Evolutionary conservation across 441 rosid genomes (phyloP), one percentile per base, ranked within the genome.

Genomic region (Eruca vesicaria): DNA sequence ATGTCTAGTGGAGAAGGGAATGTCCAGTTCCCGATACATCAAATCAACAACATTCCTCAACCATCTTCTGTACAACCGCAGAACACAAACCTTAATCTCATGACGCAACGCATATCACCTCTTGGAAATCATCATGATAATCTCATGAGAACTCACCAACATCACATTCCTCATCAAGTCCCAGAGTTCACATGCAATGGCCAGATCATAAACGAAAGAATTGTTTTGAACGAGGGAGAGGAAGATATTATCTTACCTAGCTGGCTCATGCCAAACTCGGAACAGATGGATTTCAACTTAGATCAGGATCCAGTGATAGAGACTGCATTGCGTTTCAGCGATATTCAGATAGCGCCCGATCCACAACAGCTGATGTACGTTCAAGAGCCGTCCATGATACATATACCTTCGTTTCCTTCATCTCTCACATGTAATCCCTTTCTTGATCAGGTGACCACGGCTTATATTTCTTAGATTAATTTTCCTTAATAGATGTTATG

Each of bases 371-470:
- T 18, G 26, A 35, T 36, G 43, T 36, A 64, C 45, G 3, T 18
- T 55, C 58, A 41, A 18, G 23, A 4, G 19, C 16, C 70, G 28
- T 12, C 77, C 23, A 56, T 38, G 15, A 6, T 55, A 7, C 45
- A 8, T 26, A 12, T 41, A 9, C 63, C 29, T 35, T 18, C 11
- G 6, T 9, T 16, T 63, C 10, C 63, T 72, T 8, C 55, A 4
- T 28, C 63, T 73, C 5, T 38, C 23, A 6, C 33, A 6, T 16
- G 28, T 38, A 55, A 10, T 36, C 14, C 67, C 2, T 19, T 31
- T 45, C 60, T 36, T 36, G 56, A 72, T 18, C 57, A 72, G 76
- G 76, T 72, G 28, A 55, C 12, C 14, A 53, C 50, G 2, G 8
- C n/a, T 31, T 36, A 45, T n/a, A 1, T 50, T 50, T 29, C 6